Percentiles rank a stretch among this genome's conserved stretches.
phyloP scores from a whole-genome alignment of 768 basidiomycete genomes.

The Lanmaoa pseudosensibilis region DNA sequence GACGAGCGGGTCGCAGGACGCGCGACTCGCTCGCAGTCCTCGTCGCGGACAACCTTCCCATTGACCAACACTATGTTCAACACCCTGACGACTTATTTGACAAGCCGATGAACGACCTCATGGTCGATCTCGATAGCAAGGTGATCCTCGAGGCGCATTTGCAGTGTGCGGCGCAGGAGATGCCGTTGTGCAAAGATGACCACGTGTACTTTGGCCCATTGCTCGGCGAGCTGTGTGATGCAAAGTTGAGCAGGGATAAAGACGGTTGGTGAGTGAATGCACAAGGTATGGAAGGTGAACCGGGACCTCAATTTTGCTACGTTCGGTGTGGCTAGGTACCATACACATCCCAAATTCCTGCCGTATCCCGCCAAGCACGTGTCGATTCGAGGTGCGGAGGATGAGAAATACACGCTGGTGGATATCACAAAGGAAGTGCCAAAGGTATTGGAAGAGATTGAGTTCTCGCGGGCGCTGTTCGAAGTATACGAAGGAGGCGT shows the following conservation, averaged over 20 bases:
- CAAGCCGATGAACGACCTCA: conserved; percentile 56
- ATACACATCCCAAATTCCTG: conserved; percentile 74
- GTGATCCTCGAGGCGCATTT: conserved; percentile 80
- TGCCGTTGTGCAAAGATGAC: conserved; percentile 73
- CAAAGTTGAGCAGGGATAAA: conserved; percentile 60
- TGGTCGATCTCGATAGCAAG: conserved; percentile 71
- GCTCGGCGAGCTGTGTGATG: conserved; percentile 58
- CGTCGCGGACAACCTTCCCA: conserved; percentile 64
- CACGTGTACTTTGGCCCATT: conserved; percentile 68
- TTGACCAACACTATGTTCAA: conserved; percentile 73
- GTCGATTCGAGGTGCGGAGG: conserved; percentile 72
- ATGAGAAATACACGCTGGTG: conserved; percentile 76
- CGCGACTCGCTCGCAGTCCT: conserved; percentile 78
- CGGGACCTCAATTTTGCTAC: background rate
- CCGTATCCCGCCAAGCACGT: conserved; percentile 75
- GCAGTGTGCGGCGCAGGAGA: conserved; percentile 85
- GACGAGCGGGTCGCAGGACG: conserved; percentile 79
- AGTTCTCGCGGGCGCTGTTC: conserved; percentile 79
- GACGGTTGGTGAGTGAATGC: conserved; percentile 69
- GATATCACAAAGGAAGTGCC: conserved; percentile 49
- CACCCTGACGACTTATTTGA: conserved; percentile 73
- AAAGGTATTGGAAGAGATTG: conserved; percentile 74
- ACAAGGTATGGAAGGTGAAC: background rate
- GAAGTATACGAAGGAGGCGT: conserved; percentile 90
- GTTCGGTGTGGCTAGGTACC: conserved; percentile 60